Percentiles rank a stretch among this genome's conserved stretches.
Evolutionary conservation across 2,329 filamentous ascomycete genomes (phyloP).

Genomic region (Epichloe festucae): DNA sequence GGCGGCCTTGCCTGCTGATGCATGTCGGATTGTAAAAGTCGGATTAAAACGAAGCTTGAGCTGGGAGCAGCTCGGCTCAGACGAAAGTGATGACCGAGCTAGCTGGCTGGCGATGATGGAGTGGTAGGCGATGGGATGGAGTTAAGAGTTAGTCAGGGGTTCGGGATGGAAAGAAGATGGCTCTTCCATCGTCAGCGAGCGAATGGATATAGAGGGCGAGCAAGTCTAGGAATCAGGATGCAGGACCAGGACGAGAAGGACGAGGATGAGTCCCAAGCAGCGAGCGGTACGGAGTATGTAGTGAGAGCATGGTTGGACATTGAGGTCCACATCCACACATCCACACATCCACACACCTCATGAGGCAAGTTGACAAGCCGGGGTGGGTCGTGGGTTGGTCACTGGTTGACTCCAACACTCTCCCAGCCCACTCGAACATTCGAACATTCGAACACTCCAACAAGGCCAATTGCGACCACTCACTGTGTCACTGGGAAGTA

Average conservation of each 20-base stretch:
- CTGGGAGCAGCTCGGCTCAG: slow-evolving; percentile 4
- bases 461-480: background rate
- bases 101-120: background rate
- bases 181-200: slow-evolving; percentile 6
- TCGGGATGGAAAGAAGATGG: slow-evolving; percentile 1
- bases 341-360: background rate
- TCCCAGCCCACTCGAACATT: background rate
- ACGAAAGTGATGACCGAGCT: background rate
- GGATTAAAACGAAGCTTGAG: background rate
- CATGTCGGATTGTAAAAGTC: slow-evolving; percentile 54
- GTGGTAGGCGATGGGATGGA: background rate
- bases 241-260: background rate
- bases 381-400: too few species aligned
- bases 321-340: background rate
- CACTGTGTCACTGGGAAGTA: too few species aligned
- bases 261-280: slow-evolving; percentile 1
- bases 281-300: background rate
- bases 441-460: background rate
- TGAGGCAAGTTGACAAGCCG: slow-evolving; percentile 6
- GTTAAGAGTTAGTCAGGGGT: background rate
- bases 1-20: slow-evolving; percentile 78
- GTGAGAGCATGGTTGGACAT: background rate
- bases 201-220: background rate
- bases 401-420: too few species aligned
- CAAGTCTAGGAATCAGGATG: background rate